Conservation (phyloP, 108 stramenopile species). For the Pseudonitzschia pungens region DNA sequence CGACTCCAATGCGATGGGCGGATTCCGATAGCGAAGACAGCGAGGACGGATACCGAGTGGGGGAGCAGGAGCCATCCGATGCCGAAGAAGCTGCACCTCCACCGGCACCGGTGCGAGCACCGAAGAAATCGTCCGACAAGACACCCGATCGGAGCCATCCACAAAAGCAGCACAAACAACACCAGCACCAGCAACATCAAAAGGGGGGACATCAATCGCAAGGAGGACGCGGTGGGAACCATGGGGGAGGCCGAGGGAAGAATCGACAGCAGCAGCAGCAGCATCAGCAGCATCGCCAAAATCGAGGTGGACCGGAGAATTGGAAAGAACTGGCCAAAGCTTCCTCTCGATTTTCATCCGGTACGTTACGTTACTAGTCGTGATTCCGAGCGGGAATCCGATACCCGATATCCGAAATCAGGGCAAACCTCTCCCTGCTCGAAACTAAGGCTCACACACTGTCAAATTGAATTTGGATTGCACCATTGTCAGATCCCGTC, state of each 20-base stretch:
- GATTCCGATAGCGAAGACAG: slow-evolving; percentile 31
- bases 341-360: slow-evolving; percentile 24
- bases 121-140: not conserved
- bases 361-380: slow-evolving; percentile 4
- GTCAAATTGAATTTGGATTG: too few species aligned
- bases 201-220: not conserved
- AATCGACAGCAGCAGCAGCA: slow-evolving; percentile 15
- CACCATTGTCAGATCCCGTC: not conserved
- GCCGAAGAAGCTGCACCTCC: not conserved
- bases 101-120: not conserved
- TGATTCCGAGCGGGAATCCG: not conserved
- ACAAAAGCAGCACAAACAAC: not conserved
- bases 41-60: slow-evolving; percentile 19
- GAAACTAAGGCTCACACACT: not conserved
- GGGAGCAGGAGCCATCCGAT: slow-evolving; percentile 3
- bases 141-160: not conserved
- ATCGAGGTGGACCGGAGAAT: slow-evolving; percentile 7
- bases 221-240: slow-evolving; percentile 20
- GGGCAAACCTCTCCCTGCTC: too few species aligned
- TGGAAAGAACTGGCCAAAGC: slow-evolving; percentile 42
- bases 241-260: slow-evolving; percentile 18
- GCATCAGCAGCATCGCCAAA: slow-evolving; percentile 5
- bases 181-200: not conserved
- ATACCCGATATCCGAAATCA: not conserved
- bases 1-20: slow-evolving; percentile 36